Evolutionary conservation across 2,329 filamentous ascomycete species (phyloP).

Genomic region (Ophiosphaerella korrae): DNA sequence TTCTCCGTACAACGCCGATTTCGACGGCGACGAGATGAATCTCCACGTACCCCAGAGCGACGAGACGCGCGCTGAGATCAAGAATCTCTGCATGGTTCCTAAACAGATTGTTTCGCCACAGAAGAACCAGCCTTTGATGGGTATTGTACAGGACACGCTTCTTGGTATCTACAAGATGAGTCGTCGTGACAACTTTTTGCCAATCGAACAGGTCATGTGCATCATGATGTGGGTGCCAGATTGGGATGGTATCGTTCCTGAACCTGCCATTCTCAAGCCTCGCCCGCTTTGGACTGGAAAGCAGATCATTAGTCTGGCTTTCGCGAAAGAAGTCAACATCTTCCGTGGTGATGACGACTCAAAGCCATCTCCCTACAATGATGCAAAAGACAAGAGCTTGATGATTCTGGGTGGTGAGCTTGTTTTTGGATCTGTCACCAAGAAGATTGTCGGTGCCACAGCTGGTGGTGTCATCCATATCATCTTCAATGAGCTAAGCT

Average conservation of each 20-base stretch:
- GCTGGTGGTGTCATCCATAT: slow-evolving; percentile 92
- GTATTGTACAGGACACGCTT: slow-evolving; percentile 97
- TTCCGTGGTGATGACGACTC: slow-evolving; percentile 64
- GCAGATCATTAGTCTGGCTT: slow-evolving; percentile 92
- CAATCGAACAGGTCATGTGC: slow-evolving; percentile 93
- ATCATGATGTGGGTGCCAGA: slow-evolving; percentile 96
- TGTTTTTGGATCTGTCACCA: slow-evolving; percentile 86
- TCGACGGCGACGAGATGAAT: slow-evolving; percentile 99
- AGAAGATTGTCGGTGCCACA: slow-evolving; percentile 91
- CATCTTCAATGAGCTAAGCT: slow-evolving; percentile 92
- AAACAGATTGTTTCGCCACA: slow-evolving; percentile 98
- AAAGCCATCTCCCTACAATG: slow-evolving; percentile 56
- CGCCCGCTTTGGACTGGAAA: slow-evolving; percentile 96
- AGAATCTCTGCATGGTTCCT: slow-evolving; percentile 95
- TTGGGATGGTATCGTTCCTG: slow-evolving; percentile 94
- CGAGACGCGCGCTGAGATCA: slow-evolving; percentile 93
- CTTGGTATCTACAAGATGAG: slow-evolving; percentile 97
- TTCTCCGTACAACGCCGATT: slow-evolving; percentile 99
- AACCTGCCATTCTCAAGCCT: slow-evolving; percentile 92
- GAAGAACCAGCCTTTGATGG: slow-evolving; percentile 96
- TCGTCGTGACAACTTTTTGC: slow-evolving; percentile 87
- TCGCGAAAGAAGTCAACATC: slow-evolving; percentile 83
- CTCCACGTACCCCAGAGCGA: slow-evolving; percentile 98
- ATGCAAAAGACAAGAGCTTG: slow-evolving; percentile 77
- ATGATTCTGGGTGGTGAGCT: slow-evolving; percentile 86